These are phyloP conservation scores for Citrus maxima DNA, from an alignment of 345 rosid genomes.

Conservation along the genomic window DNA sequence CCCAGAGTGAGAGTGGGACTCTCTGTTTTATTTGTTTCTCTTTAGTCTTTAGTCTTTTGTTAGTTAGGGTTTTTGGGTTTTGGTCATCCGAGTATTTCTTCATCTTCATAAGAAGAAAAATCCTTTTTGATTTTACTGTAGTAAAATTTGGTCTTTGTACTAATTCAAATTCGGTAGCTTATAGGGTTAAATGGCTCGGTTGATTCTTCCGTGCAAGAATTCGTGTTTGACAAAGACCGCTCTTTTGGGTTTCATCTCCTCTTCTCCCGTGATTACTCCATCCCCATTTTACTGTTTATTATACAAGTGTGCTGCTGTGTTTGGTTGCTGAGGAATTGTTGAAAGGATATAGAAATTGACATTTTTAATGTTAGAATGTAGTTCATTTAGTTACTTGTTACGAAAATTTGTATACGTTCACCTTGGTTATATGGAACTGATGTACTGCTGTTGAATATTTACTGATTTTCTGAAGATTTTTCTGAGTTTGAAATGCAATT, in stretches of 20 bases:
- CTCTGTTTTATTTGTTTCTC: slow-evolving; percentile 4
- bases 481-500: not conserved
- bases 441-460: not conserved
- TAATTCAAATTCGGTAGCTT: not conserved
- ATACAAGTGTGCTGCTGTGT: not conserved
- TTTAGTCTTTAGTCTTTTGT: not conserved
- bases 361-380: not conserved
- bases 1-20: not conserved
- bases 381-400: not conserved
- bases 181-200: slow-evolving; percentile 61
- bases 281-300: slow-evolving; percentile 2
- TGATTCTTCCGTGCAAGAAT: slow-evolving; percentile 78
- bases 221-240: slow-evolving; percentile 61
- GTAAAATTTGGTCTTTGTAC: not conserved
- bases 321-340: not conserved
- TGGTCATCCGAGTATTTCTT: slow-evolving; percentile 17
- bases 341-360: not conserved
- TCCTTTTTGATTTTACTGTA: not conserved
- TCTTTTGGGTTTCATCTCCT: slow-evolving; percentile 76
- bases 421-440: not conserved
- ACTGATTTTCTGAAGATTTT: not conserved
- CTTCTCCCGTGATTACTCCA: slow-evolving; percentile 72
- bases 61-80: slow-evolving; percentile 22
- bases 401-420: not conserved
- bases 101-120: not conserved